phyloP scores from a whole-genome alignment of 1,284 basidiomycete species.

The Rhodotorula sp. region DNA sequence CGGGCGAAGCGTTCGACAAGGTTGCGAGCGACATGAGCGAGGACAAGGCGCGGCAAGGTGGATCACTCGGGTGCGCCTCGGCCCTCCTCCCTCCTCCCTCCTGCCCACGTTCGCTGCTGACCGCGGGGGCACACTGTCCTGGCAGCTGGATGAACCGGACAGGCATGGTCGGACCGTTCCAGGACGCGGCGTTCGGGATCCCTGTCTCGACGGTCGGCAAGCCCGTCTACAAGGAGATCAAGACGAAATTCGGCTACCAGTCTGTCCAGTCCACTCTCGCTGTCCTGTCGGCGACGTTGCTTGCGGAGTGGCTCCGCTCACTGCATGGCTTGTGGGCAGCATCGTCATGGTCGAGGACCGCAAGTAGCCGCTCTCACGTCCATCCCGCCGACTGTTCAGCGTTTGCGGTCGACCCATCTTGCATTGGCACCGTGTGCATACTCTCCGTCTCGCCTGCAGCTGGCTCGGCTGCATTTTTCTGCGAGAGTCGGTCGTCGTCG shows the following conservation, averaged over 20 bases:
- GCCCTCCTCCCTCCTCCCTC: no score
- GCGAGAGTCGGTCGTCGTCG: no score
- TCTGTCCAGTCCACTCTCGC: not conserved
- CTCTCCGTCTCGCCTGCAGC: no score
- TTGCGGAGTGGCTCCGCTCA: no score
- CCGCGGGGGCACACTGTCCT: no score
- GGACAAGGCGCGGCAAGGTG: constrained; percentile 69
- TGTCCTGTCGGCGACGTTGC: not conserved
- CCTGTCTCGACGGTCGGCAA: constrained; percentile 14
- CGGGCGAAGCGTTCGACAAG: constrained; percentile 74
- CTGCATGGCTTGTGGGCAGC: not conserved
- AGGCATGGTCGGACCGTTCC: constrained; percentile 31
- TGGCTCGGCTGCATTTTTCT: no score
- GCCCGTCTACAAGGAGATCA: constrained; percentile 26
- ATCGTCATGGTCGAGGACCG: constrained; percentile 39
- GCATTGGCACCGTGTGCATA: not conserved
- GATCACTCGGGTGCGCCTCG: constrained; percentile 14
- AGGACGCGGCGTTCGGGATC: constrained; percentile 28
- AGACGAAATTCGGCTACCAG: constrained; percentile 30
- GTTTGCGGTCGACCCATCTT: not conserved
- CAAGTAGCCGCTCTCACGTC: constrained; percentile 16
- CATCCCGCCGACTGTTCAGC: not conserved
- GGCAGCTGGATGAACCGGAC: constrained; percentile 27
- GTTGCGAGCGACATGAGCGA: constrained; percentile 76
- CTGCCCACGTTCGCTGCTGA: no score